Conservation (phyloP, 176 grass and related monocot genomes). For the Carex parvula region DNA sequence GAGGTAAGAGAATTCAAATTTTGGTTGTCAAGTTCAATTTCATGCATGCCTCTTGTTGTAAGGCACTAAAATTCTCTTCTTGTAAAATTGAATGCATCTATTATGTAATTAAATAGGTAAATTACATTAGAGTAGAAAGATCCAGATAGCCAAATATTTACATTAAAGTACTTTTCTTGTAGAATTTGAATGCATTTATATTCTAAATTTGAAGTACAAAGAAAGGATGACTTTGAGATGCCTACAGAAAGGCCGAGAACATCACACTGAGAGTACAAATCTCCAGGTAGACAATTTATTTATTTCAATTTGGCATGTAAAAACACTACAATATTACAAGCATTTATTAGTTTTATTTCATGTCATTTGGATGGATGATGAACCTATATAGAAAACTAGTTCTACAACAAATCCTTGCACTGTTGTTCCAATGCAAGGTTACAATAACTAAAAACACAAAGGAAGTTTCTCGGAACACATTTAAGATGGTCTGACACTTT, state of each 20-base stretch:
- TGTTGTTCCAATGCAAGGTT: background rate
- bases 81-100: background rate
- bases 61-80: background rate
- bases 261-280: background rate
- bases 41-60: background rate
- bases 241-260: background rate
- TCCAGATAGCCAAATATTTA: background rate
- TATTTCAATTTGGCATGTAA: background rate
- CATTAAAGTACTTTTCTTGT: no score
- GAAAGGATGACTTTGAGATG: background rate
- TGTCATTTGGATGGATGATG: background rate
- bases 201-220: background rate
- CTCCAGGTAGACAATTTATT: background rate
- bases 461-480: background rate
- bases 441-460: background rate
- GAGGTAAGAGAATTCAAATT: slow-evolving; percentile 22
- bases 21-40: background rate
- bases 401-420: background rate
- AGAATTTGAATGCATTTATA: no score
- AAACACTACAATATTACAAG: background rate
- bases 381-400: background rate
- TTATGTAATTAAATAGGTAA: background rate
- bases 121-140: background rate
- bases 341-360: background rate
- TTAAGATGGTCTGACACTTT: background rate